phyloP scores from a whole-genome alignment of 768 basidiomycete species.

The Psilocybe azurescens region DNA sequence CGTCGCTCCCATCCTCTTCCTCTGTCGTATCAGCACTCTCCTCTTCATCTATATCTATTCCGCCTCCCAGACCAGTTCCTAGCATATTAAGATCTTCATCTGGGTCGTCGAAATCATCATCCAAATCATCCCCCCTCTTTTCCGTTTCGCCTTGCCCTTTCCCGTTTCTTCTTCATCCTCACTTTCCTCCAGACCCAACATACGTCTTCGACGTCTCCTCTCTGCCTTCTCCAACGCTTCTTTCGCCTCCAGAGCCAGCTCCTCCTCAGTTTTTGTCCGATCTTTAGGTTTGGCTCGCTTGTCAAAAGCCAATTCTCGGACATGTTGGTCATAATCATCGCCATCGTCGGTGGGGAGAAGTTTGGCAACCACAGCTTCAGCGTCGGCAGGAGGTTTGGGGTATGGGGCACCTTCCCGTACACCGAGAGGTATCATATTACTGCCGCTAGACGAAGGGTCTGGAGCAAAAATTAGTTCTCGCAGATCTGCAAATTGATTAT shows the following conservation, averaged over 20 bases:
- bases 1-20: slow-evolving; percentile 41
- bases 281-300: slow-evolving; percentile 94
- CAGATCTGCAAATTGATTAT: slow-evolving; percentile 84
- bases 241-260: slow-evolving; percentile 87
- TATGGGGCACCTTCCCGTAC: slow-evolving; percentile 20
- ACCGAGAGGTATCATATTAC: slow-evolving; percentile 41
- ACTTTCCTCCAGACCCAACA: slow-evolving; percentile 80
- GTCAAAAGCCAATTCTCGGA: slow-evolving; percentile 92
- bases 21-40: slow-evolving; percentile 42
- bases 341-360: slow-evolving; percentile 36
- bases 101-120: slow-evolving; percentile 78
- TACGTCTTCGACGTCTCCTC: slow-evolving; percentile 73
- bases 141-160: slow-evolving; percentile 47
- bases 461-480: slow-evolving; percentile 72
- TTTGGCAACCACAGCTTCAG: slow-evolving; percentile 25
- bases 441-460: slow-evolving; percentile 49
- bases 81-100: slow-evolving; percentile 43
- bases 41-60: slow-evolving; percentile 35
- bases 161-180: slow-evolving; percentile 63
- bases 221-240: slow-evolving; percentile 89
- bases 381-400: slow-evolving; percentile 15
- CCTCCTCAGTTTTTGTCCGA: slow-evolving; percentile 95
- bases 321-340: slow-evolving; percentile 89
- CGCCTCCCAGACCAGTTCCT: slow-evolving; percentile 46
- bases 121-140: slow-evolving; percentile 83